A percentile compares a stretch with the other conserved stretches of the same genome.
Evolutionary conservation across 345 rosid species (phyloP).

Genomic region (Melaleuca quinquenervia): DNA sequence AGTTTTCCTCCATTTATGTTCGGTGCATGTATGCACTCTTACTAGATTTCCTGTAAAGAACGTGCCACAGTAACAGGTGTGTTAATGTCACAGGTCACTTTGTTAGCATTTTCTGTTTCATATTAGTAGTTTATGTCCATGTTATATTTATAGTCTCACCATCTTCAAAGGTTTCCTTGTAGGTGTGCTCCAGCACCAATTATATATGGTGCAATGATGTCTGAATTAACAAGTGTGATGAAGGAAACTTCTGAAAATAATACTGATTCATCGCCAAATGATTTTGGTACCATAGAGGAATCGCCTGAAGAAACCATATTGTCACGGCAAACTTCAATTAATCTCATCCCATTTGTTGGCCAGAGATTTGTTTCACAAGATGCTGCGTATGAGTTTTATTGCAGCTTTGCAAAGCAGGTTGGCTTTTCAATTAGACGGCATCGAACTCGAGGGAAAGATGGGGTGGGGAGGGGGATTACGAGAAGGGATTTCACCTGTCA

Average conservation of each 20-base stretch:
- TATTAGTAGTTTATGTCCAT: not conserved
- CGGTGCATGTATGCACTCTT: not conserved
- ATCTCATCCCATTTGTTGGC: constrained; percentile 44
- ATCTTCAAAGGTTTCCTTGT: constrained; percentile 2
- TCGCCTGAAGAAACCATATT: constrained; percentile 32
- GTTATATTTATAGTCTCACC: not conserved
- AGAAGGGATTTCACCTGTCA: constrained; percentile 58
- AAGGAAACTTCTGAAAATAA: constrained; percentile 40
- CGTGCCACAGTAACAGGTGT: not conserved
- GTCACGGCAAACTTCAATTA: constrained; percentile 45
- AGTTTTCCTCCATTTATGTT: not conserved
- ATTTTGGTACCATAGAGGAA: constrained; percentile 27
- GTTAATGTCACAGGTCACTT: not conserved
- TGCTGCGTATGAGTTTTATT: constrained; percentile 54
- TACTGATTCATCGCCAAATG: constrained; percentile 30
- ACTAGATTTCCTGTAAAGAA: not conserved
- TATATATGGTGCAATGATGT: constrained; percentile 14
- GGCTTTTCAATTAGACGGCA: constrained; percentile 57
- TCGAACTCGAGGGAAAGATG: constrained; percentile 53
- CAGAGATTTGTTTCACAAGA: constrained; percentile 56
- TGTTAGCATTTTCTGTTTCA: not conserved
- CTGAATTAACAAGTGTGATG: constrained; percentile 22
- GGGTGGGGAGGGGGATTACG: constrained; percentile 52
- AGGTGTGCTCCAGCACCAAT: not conserved
- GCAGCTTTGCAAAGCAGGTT: constrained; percentile 55